These are phyloP conservation scores for Sclerotinia nivalis DNA, from an alignment of 2,329 filamentous ascomycete species.

Conservation along the genomic window DNA sequence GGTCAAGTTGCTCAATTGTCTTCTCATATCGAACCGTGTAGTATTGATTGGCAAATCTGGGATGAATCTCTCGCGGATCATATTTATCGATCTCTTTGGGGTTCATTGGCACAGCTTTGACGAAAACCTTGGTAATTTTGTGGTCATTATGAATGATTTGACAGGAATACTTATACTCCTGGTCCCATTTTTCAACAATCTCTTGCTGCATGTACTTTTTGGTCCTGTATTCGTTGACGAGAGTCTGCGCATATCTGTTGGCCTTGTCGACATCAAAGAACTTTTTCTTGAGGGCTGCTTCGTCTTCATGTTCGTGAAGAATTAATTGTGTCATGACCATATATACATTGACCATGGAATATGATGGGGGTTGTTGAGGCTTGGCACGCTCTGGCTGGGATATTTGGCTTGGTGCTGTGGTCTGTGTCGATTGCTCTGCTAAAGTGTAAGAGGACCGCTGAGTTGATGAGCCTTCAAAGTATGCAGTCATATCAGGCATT, in stretches of 20 bases:
- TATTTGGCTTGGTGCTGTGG: background rate
- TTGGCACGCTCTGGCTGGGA: background rate
- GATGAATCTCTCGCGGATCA: background rate
- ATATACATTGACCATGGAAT: slow-evolving; percentile 22
- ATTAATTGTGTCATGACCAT: slow-evolving; percentile 12
- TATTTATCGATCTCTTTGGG: slow-evolving; percentile 1
- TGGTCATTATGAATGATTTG: background rate
- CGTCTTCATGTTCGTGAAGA: slow-evolving; percentile 1
- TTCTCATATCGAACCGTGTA: slow-evolving; percentile 14
- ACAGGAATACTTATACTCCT: background rate
- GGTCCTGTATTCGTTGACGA: slow-evolving; percentile 11
- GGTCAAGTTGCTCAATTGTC: background rate
- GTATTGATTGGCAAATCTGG: background rate
- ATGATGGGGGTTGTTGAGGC: background rate
- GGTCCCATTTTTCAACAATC: slow-evolving; percentile 14
- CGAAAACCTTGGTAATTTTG: slow-evolving; percentile 7
- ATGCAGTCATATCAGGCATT: slow-evolving; percentile 9
- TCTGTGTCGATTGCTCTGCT: background rate
- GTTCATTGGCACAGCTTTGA: background rate
- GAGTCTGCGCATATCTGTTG: slow-evolving; percentile 17
- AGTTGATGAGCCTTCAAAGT: background rate
- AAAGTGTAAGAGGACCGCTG: background rate
- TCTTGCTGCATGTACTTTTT: background rate
- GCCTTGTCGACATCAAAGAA: slow-evolving; percentile 21
- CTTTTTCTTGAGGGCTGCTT: background rate